These are phyloP conservation scores for Xylariomycetidae sp. DNA, from an alignment of 2,329 filamentous ascomycete species.

Conservation along the genomic window DNA sequence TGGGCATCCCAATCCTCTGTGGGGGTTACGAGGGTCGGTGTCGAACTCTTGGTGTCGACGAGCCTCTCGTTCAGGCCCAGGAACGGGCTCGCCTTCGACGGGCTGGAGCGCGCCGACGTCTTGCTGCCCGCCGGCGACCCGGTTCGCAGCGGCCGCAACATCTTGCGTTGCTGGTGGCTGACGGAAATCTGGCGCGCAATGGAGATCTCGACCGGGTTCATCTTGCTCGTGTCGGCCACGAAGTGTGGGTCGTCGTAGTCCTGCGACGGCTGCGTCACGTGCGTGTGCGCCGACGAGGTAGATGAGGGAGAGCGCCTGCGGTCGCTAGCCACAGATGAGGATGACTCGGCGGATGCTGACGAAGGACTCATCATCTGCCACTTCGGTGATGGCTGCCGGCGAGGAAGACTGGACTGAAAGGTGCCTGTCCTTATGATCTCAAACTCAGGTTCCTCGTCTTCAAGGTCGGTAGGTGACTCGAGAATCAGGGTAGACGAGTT, in stretches of 20 bases:
- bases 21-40: conserved; percentile 39
- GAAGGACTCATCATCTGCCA: conserved; percentile 43
- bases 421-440: conserved; percentile 20
- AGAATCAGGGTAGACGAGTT: conserved; percentile 32
- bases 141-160: conserved; percentile 48
- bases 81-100: conserved; percentile 13
- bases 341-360: conserved; percentile 26
- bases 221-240: conserved; percentile 14
- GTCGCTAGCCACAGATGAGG: conserved; percentile 18
- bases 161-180: conserved; percentile 53
- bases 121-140: conserved; percentile 10
- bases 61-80: conserved; percentile 29
- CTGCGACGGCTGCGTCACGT: conserved; percentile 27
- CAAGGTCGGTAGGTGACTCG: conserved; percentile 34
- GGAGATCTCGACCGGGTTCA: conserved; percentile 56
- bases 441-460: conserved; percentile 17
- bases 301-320: conserved; percentile 25
- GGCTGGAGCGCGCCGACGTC: not conserved
- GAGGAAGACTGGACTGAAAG: conserved; percentile 25
- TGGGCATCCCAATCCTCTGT: conserved; percentile 26
- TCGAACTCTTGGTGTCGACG: conserved; percentile 35
- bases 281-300: conserved; percentile 26
- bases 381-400: conserved; percentile 32
- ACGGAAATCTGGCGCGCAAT: conserved; percentile 64
- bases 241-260: conserved; percentile 34